These are phyloP conservation scores for Penicillium paneum DNA, from an alignment of 2,329 filamentous ascomycete species.

Conservation along the genomic window DNA sequence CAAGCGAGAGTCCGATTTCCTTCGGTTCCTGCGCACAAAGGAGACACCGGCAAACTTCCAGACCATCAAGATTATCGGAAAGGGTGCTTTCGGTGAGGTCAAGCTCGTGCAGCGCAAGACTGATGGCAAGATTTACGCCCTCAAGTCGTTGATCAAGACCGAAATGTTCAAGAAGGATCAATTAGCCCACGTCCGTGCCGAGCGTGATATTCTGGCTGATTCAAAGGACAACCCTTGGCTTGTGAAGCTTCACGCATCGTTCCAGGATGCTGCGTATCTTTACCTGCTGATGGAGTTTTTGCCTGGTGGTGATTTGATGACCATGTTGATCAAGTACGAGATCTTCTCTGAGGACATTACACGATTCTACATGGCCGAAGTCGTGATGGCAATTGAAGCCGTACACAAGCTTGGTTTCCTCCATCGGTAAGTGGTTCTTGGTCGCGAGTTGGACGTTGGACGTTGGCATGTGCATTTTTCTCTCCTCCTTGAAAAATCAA, in stretches of 20 bases:
- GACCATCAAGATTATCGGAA: constrained; percentile 97
- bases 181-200: constrained; percentile 91
- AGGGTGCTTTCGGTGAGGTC: constrained; percentile 97
- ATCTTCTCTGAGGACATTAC: constrained; percentile 99
- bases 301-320: constrained; percentile 97
- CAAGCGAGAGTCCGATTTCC: constrained; percentile 84
- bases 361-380: constrained; percentile 97
- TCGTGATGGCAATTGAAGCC: constrained; percentile 95
- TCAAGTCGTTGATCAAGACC: constrained; percentile 97
- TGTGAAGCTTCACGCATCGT: constrained; percentile 96
- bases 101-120: constrained; percentile 95
- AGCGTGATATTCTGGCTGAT: constrained; percentile 95
- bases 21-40: constrained; percentile 89
- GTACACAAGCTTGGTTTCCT: constrained; percentile 98
- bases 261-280: constrained; percentile 92
- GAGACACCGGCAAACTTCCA: constrained; percentile 93
- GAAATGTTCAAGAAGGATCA: constrained; percentile 99
- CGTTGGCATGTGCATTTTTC: background rate
- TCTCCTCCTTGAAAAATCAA: background rate
- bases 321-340: constrained; percentile 99
- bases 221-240: constrained; percentile 98
- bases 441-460: background rate
- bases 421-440: constrained; percentile 68
- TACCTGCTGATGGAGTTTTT: constrained; percentile 99
- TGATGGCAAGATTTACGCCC: constrained; percentile 94